These are phyloP conservation scores for Rutidosis leptorrhynchoides DNA, from an alignment of 129 eudicot species.

Conservation along the genomic window DNA sequence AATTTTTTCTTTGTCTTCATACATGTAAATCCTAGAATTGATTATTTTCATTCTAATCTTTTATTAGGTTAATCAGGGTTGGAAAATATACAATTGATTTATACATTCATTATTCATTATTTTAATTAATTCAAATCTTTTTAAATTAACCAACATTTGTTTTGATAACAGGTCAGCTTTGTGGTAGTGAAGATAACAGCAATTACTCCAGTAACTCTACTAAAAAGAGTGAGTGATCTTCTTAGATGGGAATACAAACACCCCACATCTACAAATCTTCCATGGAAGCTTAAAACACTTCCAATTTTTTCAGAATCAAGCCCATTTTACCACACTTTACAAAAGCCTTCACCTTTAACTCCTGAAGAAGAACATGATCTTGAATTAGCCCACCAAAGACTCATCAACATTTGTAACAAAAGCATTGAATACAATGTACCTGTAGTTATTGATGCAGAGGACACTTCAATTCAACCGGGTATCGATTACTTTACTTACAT, in stretches of 20 bases:
- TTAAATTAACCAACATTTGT: neutral
- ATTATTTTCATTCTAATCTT: neutral
- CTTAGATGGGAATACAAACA: conserved; percentile 82
- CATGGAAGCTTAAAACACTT: conserved; percentile 83
- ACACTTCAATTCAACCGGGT: conserved; percentile 80
- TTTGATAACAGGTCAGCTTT: conserved; percentile 69
- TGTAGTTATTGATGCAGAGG: conserved; percentile 87
- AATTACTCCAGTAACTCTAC: conserved; percentile 52
- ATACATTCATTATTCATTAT: neutral
- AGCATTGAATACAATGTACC: conserved; percentile 62
- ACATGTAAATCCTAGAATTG: neutral
- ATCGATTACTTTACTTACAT: conserved; percentile 86
- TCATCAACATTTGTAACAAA: conserved; percentile 46
- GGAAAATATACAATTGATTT: neutral
- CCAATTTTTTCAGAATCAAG: conserved; percentile 71
- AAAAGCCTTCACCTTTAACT: conserved; percentile 61
- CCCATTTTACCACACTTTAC: conserved; percentile 83
- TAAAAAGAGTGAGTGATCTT: conserved; percentile 73
- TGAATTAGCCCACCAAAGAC: conserved; percentile 55
- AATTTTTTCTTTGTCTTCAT: too few relatives aligned
- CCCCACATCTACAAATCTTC: conserved; percentile 46
- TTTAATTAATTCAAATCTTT: neutral
- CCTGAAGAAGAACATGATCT: conserved; percentile 77
- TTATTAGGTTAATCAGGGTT: too few relatives aligned
- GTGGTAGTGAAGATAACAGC: conserved; percentile 94